phyloP scores from a whole-genome alignment of 1,284 basidiomycete genomes.

The Meripilus lineatus region DNA sequence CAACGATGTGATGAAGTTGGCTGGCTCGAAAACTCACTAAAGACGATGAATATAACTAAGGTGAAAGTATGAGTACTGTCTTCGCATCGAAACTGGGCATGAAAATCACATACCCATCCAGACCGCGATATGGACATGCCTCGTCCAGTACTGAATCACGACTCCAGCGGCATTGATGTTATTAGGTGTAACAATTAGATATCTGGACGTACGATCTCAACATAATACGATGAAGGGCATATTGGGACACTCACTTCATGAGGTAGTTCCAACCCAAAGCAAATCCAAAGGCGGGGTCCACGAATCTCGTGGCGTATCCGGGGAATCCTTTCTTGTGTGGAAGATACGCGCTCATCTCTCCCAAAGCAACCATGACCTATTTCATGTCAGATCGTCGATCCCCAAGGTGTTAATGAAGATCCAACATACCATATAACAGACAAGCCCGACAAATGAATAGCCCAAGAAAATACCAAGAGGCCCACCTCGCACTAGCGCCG shows the following conservation, averaged over 20 bases:
- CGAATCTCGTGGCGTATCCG: slow-evolving; percentile 44
- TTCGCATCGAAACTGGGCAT: not conserved
- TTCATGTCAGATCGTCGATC: slow-evolving; percentile 7
- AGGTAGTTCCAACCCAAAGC: slow-evolving; percentile 38
- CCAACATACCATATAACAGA: slow-evolving; percentile 43
- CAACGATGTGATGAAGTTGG: not conserved
- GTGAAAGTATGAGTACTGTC: slow-evolving; percentile 6
- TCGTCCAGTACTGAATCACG: slow-evolving; percentile 58
- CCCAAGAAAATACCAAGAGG: slow-evolving; percentile 48
- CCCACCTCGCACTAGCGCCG: slow-evolving; percentile 49
- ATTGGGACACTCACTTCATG: slow-evolving; percentile 17
- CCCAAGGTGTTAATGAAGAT: slow-evolving; percentile 1
- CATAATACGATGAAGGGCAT: not conserved
- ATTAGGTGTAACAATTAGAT: slow-evolving; percentile 30
- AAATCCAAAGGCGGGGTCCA: slow-evolving; percentile 46
- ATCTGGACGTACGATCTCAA: slow-evolving; percentile 14
- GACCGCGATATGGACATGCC: slow-evolving; percentile 44
- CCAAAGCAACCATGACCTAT: slow-evolving; percentile 34
- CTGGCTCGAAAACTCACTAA: slow-evolving; percentile 34
- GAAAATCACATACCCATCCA: slow-evolving; percentile 48
- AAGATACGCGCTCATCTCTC: slow-evolving; percentile 35
- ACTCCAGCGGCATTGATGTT: slow-evolving; percentile 50
- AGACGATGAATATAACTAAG: slow-evolving; percentile 49
- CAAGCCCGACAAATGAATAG: slow-evolving; percentile 49
- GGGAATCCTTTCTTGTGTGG: slow-evolving; percentile 39